Percentiles rank a stretch among this genome's conserved stretches.
These are phyloP conservation scores for Trichophaea hybrida DNA, from an alignment of 2,329 filamentous ascomycete species.

Conservation along the genomic window DNA sequence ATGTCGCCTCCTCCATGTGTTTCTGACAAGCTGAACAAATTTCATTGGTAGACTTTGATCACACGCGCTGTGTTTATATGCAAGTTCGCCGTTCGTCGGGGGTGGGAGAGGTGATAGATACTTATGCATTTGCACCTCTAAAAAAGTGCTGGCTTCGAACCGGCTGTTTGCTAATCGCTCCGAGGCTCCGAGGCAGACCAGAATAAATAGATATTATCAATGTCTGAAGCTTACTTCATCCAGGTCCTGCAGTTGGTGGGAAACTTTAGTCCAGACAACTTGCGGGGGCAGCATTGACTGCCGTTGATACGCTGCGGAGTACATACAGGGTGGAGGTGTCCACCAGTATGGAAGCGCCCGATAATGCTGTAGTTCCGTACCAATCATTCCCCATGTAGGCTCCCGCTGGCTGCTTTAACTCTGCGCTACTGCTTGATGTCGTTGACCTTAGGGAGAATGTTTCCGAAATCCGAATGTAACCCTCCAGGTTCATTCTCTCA, in stretches of 20 bases:
- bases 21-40: background rate
- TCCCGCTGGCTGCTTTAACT: background rate
- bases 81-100: background rate
- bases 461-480: background rate
- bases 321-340: background rate
- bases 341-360: background rate
- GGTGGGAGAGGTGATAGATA: background rate
- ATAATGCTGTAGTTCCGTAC: background rate
- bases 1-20: background rate
- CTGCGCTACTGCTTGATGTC: background rate
- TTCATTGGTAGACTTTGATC: background rate
- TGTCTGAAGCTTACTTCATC: background rate
- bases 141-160: background rate
- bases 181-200: no score
- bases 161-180: background rate
- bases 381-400: background rate
- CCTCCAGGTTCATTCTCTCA: background rate
- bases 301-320: background rate
- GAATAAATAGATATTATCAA: background rate
- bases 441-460: background rate
- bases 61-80: background rate
- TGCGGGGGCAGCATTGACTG: background rate
- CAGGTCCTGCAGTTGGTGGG: background rate
- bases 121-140: background rate
- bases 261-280: background rate